These are phyloP conservation scores for Termitomyces sp. DNA, from an alignment of 1,284 basidiomycete species.

Conservation along the genomic window DNA sequence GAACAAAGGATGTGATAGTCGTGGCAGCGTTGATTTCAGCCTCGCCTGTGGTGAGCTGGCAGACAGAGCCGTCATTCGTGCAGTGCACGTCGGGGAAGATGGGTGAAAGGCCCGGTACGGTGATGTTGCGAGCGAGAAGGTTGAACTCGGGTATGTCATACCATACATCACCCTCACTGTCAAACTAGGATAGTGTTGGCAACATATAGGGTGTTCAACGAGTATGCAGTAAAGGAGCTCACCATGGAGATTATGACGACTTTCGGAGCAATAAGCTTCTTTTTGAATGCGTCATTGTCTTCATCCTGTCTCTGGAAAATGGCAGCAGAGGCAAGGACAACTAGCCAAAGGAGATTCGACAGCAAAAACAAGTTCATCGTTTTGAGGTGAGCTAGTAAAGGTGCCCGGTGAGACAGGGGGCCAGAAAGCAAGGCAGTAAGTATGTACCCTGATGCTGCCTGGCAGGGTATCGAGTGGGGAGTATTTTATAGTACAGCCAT, in stretches of 20 bases:
- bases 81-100: slow-evolving; percentile 13
- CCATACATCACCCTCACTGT: slow-evolving; percentile 13
- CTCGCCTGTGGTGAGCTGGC: slow-evolving; percentile 13
- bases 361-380: slow-evolving; percentile 13
- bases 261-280: slow-evolving; percentile 4
- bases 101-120: slow-evolving; percentile 10
- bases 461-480: not conserved
- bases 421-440: not conserved
- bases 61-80: slow-evolving; percentile 6
- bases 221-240: not conserved
- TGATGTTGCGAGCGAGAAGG: slow-evolving; percentile 12
- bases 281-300: not conserved
- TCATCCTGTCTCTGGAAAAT: not conserved
- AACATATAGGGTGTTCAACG: not conserved
- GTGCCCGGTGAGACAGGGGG: not conserved
- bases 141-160: slow-evolving; percentile 12
- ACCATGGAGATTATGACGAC: slow-evolving; percentile 16
- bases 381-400: slow-evolving; percentile 1
- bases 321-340: slow-evolving; percentile 3
- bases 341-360: slow-evolving; percentile 10
- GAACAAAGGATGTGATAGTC: slow-evolving; percentile 9
- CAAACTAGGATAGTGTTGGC: slow-evolving; percentile 2
- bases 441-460: slow-evolving; percentile 3
- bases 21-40: slow-evolving; percentile 13
- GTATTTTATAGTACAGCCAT: slow-evolving; percentile 13